Evolutionary conservation across 768 basidiomycete genomes (phyloP).

Genomic region (Pulveroboletus ravenelii): DNA sequence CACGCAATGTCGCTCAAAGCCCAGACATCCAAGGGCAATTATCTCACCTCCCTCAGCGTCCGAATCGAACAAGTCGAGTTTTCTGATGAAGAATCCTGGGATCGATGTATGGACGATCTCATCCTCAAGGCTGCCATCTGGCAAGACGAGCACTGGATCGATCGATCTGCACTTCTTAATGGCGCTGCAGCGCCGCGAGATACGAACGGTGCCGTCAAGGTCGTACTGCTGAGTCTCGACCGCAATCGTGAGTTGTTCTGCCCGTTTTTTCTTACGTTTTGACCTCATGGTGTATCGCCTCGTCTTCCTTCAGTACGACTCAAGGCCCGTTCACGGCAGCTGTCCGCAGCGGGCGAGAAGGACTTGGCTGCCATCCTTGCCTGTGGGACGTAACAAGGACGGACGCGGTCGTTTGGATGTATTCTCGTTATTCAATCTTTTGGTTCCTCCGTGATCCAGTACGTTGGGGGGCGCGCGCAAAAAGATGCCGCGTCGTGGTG

Average conservation of each 20-base stretch:
- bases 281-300: constrained; percentile 6
- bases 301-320: constrained; percentile 60
- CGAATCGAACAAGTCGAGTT: constrained; percentile 84
- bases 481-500: constrained; percentile 2
- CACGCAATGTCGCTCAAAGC: constrained; percentile 82
- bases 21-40: constrained; percentile 93
- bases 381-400: constrained; percentile 23
- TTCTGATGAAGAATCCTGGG: constrained; percentile 41
- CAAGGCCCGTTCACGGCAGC: constrained; percentile 82
- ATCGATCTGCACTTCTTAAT: constrained; percentile 72
- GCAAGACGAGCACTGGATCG: constrained; percentile 91
- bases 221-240: constrained; percentile 86
- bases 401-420: not conserved
- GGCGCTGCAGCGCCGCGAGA: constrained; percentile 31
- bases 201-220: constrained; percentile 58
- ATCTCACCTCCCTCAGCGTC: constrained; percentile 75
- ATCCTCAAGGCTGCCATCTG: constrained; percentile 90
- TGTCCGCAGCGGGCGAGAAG: constrained; percentile 81
- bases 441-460: constrained; percentile 4
- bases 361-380: constrained; percentile 73
- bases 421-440: not conserved
- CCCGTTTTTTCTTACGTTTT: constrained; percentile 10
- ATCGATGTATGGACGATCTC: constrained; percentile 89
- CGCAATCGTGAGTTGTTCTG: constrained; percentile 67
- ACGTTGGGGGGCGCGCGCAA: constrained; percentile 2